Conservation (phyloP, 176 grass and related monocot genomes). For the Puccinellia tenuiflora region DNA sequence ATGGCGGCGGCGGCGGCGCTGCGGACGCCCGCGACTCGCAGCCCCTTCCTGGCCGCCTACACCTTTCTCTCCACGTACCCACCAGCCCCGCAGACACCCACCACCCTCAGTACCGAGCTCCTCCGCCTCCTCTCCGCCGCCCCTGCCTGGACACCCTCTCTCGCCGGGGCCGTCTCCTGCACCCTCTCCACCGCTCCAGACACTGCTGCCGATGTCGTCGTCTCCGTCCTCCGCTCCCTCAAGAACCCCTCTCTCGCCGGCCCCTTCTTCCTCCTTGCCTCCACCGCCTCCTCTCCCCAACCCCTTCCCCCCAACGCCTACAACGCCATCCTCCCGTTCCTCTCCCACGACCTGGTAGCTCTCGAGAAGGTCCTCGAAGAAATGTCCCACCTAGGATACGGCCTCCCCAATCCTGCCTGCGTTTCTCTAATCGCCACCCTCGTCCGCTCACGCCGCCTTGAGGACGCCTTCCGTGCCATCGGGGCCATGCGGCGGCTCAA, state of each 20-base stretch:
- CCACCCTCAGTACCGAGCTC: slow-evolving; percentile 25
- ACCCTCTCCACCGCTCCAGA: slow-evolving; percentile 30
- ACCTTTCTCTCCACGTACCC: neutral
- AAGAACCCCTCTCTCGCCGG: slow-evolving; percentile 51
- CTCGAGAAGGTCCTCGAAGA: slow-evolving; percentile 71
- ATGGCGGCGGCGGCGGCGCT: slow-evolving; percentile 33
- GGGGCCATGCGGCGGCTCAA: slow-evolving; percentile 61
- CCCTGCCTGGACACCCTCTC: slow-evolving; percentile 48
- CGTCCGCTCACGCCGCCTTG: slow-evolving; percentile 44
- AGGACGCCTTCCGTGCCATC: slow-evolving; percentile 43
- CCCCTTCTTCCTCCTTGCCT: slow-evolving; percentile 61
- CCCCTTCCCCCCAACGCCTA: slow-evolving; percentile 55
- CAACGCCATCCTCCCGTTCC: slow-evolving; percentile 50
- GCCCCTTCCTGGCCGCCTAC: neutral
- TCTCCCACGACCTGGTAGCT: slow-evolving; percentile 35
- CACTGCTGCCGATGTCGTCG: slow-evolving; percentile 30
- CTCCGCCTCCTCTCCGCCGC: slow-evolving; percentile 40
- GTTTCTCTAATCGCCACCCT: slow-evolving; percentile 42
- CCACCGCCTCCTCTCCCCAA: slow-evolving; percentile 28
- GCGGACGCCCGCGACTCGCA: slow-evolving; percentile 16
- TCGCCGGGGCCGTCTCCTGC: slow-evolving; percentile 43
- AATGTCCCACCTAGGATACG: slow-evolving; percentile 72
- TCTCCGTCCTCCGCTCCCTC: slow-evolving; percentile 52
- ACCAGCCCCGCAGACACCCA: neutral
- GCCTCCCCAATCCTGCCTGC: slow-evolving; percentile 50